These are phyloP conservation scores for Phytophthora boehmeriae DNA, from an alignment of 352 stramenopile species.

Conservation along the genomic window DNA sequence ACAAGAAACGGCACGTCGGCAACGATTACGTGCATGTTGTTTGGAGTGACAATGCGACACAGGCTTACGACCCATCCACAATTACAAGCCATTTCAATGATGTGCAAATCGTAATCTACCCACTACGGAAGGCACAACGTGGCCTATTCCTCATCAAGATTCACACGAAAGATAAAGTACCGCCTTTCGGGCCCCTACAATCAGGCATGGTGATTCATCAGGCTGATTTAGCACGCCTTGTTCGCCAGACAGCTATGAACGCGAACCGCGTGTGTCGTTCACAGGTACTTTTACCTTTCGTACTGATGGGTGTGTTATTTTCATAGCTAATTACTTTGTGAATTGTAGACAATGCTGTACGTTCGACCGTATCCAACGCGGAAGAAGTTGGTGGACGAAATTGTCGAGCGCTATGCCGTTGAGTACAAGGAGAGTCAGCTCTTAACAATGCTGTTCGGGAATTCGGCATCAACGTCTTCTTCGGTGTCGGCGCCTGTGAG, in stretches of 20 bases:
- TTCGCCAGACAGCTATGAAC: conserved; percentile 89
- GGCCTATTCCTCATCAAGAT: conserved; percentile 82
- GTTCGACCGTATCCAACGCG: conserved; percentile 85
- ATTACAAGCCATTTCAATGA: conserved; percentile 92
- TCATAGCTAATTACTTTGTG: conserved; percentile 12
- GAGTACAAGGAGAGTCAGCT: conserved; percentile 89
- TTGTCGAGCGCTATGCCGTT: conserved; percentile 84
- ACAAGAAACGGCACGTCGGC: conserved; percentile 90
- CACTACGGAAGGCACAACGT: conserved; percentile 60
- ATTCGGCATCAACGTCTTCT: conserved; percentile 27
- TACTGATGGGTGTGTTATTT: conserved; percentile 4
- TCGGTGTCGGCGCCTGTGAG: conserved; percentile 18
- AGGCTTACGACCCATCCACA: conserved; percentile 81
- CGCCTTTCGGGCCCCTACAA: conserved; percentile 79
- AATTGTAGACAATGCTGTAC: conserved; percentile 76
- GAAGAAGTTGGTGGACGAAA: conserved; percentile 89
- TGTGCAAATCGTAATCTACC: conserved; percentile 87
- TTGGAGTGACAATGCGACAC: conserved; percentile 82
- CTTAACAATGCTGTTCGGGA: conserved; percentile 76
- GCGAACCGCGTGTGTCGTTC: conserved; percentile 87
- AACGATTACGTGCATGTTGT: conserved; percentile 91
- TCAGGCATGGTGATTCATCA: conserved; percentile 86
- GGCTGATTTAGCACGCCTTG: conserved; percentile 65
- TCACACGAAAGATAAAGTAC: conserved; percentile 83
- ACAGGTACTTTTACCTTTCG: conserved; percentile 44